Evolutionary conservation across 106 monocot species (phyloP).

Genomic region (Acorus gramineus): DNA sequence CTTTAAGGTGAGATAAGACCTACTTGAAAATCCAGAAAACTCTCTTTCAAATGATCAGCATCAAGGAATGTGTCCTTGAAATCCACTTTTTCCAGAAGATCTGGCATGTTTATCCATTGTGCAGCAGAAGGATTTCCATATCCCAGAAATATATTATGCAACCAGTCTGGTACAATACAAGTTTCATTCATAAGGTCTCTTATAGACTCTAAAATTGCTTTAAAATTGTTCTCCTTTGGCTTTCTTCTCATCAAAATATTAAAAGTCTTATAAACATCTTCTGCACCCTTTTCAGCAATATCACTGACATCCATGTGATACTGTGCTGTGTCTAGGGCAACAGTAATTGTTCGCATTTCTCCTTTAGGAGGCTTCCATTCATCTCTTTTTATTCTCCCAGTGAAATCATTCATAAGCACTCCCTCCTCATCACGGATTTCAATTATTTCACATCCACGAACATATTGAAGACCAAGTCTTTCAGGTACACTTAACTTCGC

Average conservation of each 20-base stretch:
- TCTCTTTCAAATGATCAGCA: slow-evolving; percentile 66
- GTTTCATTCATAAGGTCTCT: slow-evolving; percentile 97
- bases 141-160: slow-evolving; percentile 94
- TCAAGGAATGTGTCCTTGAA: slow-evolving; percentile 98
- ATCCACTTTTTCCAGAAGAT: slow-evolving; percentile 84
- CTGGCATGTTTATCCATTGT: slow-evolving; percentile 98
- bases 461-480: slow-evolving; percentile 88
- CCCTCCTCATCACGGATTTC: slow-evolving; percentile 95
- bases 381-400: slow-evolving; percentile 91
- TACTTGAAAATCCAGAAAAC: slow-evolving; percentile 82
- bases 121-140: slow-evolving; percentile 99
- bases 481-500: slow-evolving; percentile 82
- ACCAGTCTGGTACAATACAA: slow-evolving; percentile 94
- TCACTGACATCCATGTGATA: slow-evolving; percentile 83
- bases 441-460: slow-evolving; percentile 94
- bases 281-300: slow-evolving; percentile 60
- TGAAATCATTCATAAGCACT: slow-evolving; percentile 99
- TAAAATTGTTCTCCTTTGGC: slow-evolving; percentile 98
- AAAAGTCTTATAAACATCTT: slow-evolving; percentile 84
- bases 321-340: slow-evolving; percentile 95
- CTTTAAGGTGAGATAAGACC: background rate
- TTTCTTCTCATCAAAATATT: slow-evolving; percentile 96
- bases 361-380: slow-evolving; percentile 99
- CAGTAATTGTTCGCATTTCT: slow-evolving; percentile 74
- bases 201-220: slow-evolving; percentile 97